Evolutionary conservation across 768 basidiomycete genomes (phyloP).

Genomic region (Tulasnella calospora): DNA sequence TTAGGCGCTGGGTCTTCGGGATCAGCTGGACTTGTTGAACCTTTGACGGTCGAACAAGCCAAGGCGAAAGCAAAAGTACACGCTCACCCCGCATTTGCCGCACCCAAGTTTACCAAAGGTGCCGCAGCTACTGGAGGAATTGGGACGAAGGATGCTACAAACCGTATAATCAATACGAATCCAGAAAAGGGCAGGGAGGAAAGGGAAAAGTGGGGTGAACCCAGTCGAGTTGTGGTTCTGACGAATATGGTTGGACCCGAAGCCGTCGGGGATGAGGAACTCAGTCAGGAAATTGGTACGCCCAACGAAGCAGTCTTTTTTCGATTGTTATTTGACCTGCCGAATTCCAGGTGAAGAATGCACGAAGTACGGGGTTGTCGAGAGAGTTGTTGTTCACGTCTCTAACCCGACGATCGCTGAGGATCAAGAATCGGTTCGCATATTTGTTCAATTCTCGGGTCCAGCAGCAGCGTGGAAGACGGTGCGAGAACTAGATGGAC

Average conservation of each 20-base stretch:
- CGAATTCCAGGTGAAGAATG: slow-evolving; percentile 71
- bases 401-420: slow-evolving; percentile 61
- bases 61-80: slow-evolving; percentile 45
- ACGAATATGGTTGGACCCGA: slow-evolving; percentile 84
- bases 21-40: slow-evolving; percentile 81
- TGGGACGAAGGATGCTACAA: slow-evolving; percentile 42
- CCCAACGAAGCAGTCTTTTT: slow-evolving; percentile 24
- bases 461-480: slow-evolving; percentile 95
- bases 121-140: slow-evolving; percentile 36
- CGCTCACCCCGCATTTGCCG: background rate
- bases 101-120: slow-evolving; percentile 33
- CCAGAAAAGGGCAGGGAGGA: slow-evolving; percentile 81
- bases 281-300: slow-evolving; percentile 83
- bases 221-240: slow-evolving; percentile 83
- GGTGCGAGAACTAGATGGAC: slow-evolving; percentile 85
- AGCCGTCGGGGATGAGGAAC: slow-evolving; percentile 78
- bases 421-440: slow-evolving; percentile 77
- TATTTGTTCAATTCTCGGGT: slow-evolving; percentile 87
- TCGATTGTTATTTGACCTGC: slow-evolving; percentile 4
- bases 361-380: slow-evolving; percentile 84
- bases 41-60: slow-evolving; percentile 65
- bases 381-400: slow-evolving; percentile 79
- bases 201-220: slow-evolving; percentile 74
- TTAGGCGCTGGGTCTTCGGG: slow-evolving; percentile 58
- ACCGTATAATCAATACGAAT: slow-evolving; percentile 80